Evolutionary conservation across 1,139 yeast species (phyloP), one percentile per base, ranked within the genome.

Genomic region (Blastobotrys arbuscula): DNA sequence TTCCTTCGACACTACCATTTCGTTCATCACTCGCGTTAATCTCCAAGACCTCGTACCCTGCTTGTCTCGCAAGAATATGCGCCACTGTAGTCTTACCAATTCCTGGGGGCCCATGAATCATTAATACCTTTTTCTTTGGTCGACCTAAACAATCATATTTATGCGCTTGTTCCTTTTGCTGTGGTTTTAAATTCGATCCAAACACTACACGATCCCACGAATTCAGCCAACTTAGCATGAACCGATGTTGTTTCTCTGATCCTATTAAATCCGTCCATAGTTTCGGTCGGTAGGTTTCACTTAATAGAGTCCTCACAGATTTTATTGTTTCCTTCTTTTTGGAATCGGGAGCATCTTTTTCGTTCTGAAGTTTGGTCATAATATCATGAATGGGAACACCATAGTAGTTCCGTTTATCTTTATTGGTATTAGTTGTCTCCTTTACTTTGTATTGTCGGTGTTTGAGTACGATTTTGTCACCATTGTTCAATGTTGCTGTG

Each of bases 31-130:
- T 82, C 1, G 98, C 97, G 66, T 92, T 92, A 55, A 90, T 75
- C 61, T 92, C 98, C 58, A 85, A 76, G 0, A 86, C 78, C 44
- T 81, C 79, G 63, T 84, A 92, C 0, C 96, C 95, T 42, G 86
- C 77, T 55, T 87, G 96, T 45, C 75, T 76, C 3, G 96, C 95
- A 35, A 89, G 76, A 1, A 88, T 77, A 63, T 90, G 96, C 0
- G 94, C 89, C 2, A 89, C 82, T 0, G 95, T 80, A 0, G 98
- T 92, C 64, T 92, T 92, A 6, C 98, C 98, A n/a, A 86, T 76
- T 1, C 98, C 98, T 0, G 96, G 90, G 0, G 97, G 95, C 0
- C 98, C 98, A 62, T 84, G 88, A 2, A 92, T 76, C 44, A 92
- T 69, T 36, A 92, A 63, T 0, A 92, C 74, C 56, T 80, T 84